Percentiles rank a stretch among this genome's conserved stretches.
Evolutionary conservation across 371 early-diverging fungal species (phyloP).

Genomic region (Edhazardia aedis): DNA sequence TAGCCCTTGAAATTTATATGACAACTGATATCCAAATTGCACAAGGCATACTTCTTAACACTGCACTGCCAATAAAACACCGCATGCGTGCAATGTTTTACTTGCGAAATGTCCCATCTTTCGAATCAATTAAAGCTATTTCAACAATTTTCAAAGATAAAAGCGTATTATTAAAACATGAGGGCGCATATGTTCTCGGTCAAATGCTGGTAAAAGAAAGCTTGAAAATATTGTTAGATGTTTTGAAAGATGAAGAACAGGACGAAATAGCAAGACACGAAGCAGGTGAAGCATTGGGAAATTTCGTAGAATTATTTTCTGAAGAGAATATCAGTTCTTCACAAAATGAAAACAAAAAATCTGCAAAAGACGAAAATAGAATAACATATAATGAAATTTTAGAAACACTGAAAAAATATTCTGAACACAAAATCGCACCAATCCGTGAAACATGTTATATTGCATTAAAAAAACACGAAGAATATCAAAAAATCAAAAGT

Average conservation of each 20-base stretch:
- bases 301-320: no score
- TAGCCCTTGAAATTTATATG: no score
- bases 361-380: conserved; percentile 8
- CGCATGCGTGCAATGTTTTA: conserved; percentile 44
- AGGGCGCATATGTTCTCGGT: conserved; percentile 87
- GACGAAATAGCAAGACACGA: conserved; percentile 93
- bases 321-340: no score
- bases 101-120: conserved; percentile 26
- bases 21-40: no score
- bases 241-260: conserved; percentile 53
- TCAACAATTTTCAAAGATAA: conserved; percentile 53
- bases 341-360: no score
- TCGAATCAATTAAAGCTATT: conserved; percentile 25
- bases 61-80: no score
- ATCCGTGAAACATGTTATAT: background rate
- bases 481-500: background rate
- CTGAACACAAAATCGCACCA: background rate
- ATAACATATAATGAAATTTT: conserved; percentile 46
- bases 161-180: conserved; percentile 83
- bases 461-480: background rate
- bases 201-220: conserved; percentile 73
- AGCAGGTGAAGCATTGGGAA: conserved; percentile 48
- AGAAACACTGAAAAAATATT: conserved; percentile 59
- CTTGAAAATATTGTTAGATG: conserved; percentile 51
- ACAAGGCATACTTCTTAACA: no score